Base-by-base conservation (phyloP, 2,329 filamentous ascomycete species). In the Xylariaceae sp. region DNA sequence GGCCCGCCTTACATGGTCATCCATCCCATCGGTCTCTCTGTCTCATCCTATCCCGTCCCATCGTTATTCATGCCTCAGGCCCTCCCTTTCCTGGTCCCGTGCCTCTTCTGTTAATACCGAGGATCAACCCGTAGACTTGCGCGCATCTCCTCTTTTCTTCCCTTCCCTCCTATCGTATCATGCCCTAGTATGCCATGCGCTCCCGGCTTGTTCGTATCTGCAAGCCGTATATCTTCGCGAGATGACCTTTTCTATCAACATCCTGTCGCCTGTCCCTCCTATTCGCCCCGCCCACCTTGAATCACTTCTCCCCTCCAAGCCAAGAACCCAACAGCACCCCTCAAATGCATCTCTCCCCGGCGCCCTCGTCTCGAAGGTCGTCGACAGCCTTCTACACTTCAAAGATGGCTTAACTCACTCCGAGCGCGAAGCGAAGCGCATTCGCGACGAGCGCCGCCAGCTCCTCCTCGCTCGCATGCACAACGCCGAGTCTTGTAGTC, bases 381-480 rank as follows among this genome's bases (percentile, higher is more conserved):
- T 77, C 58, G 73, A 75, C 56, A 68, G 75, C 10, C 71, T 79
- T 54, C 70, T 76, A n/a, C 77, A 76, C 56, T 79, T 79, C 65
- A 78, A 76, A 60, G 82, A 84, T 74, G 82, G 80, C n/a, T 69
- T 82, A 15, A 78, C 78, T 1, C 73, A 75, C 52, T 75, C 81
- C 39, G 76, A 86, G 64, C 76, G 82, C 11, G 75, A 78, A 35
- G 73, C 77, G 48, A 75, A 72, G 60, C 73, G 75, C 58, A 75
- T 75, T 47, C 68, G 73, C n/a, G 82, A 86, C 54, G 80, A 86
- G 66, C 80, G 80, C 61, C 86, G 82, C 71, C 82, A 87, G 68
- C 78, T 88, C 8, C 72, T 92, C 48, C 81, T 83, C 61, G 71
- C 85, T 62, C 82, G 82, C 63, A 81, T 92, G 79, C 83, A 84